These are phyloP conservation scores for Blastosporella zonata DNA, from an alignment of 1,284 basidiomycete species.

Conservation along the genomic window DNA sequence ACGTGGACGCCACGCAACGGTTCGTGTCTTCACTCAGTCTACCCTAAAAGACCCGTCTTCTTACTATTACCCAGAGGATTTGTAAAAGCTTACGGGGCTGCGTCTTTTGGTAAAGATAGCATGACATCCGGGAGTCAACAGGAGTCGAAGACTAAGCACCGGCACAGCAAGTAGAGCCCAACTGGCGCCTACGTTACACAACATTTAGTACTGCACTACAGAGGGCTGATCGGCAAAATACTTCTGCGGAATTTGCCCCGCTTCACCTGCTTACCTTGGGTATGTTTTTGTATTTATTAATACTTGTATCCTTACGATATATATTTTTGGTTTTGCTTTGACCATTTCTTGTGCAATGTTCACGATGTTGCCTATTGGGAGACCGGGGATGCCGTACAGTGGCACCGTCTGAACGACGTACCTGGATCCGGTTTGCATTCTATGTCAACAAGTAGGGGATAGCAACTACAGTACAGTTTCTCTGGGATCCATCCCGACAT, in stretches of 20 bases:
- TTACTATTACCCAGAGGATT: slow-evolving; percentile 31
- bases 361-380: neutral
- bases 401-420: no score
- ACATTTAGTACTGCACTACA: no score
- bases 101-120: slow-evolving; percentile 29
- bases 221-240: no score
- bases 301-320: neutral
- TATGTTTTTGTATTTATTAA: neutral
- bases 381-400: no score
- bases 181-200: neutral
- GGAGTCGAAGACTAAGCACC: neutral
- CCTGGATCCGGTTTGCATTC: no score
- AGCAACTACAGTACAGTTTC: neutral
- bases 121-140: neutral
- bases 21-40: slow-evolving; percentile 28
- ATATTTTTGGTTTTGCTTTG: neutral
- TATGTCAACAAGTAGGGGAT: neutral
- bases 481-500: no score
- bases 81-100: slow-evolving; percentile 36
- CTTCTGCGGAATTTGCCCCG: no score
- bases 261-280: no score
- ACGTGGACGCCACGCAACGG: slow-evolving; percentile 72
- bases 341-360: neutral
- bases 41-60: neutral
- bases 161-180: neutral